These are phyloP conservation scores for Trichoderma guizhouense DNA, from an alignment of 2,329 filamentous ascomycete genomes.

Conservation along the genomic window DNA sequence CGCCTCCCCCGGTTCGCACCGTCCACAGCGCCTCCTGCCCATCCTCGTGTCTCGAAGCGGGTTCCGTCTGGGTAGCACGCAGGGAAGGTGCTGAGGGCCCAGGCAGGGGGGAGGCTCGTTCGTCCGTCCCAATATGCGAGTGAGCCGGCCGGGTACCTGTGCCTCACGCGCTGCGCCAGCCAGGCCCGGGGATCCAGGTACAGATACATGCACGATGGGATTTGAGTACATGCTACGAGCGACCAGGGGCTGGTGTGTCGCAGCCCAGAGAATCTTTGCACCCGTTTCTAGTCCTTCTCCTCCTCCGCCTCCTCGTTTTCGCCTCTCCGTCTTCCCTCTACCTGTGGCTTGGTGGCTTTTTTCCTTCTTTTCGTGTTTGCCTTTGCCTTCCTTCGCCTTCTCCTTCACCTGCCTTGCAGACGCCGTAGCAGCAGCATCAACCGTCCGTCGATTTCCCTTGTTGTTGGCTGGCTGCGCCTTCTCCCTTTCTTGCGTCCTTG, in stretches of 20 bases:
- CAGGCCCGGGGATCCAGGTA: background rate
- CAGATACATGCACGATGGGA: background rate
- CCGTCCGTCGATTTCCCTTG: constrained; percentile 1
- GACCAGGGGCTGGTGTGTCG: constrained; percentile 9
- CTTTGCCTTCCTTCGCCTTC: constrained; percentile 9
- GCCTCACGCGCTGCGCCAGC: background rate
- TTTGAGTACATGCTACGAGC: background rate
- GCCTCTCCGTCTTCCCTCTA: constrained; percentile 14
- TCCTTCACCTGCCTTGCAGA: constrained; percentile 10
- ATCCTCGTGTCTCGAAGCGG: constrained; percentile 17
- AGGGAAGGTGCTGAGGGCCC: constrained; percentile 2
- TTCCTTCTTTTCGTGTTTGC: constrained; percentile 22
- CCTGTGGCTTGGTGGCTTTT: constrained; percentile 15
- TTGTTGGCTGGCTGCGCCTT: constrained; percentile 7
- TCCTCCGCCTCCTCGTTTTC: constrained; percentile 19
- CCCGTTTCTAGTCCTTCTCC: constrained; percentile 9
- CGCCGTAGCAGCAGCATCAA: constrained; percentile 13
- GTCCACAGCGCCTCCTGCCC: constrained; percentile 10
- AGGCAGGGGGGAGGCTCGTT: constrained; percentile 2
- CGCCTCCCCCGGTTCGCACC: constrained; percentile 1
- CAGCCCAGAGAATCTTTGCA: constrained; percentile 10
- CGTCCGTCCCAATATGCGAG: background rate
- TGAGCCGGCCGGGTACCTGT: constrained; percentile 1
- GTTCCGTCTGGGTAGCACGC: constrained; percentile 2
- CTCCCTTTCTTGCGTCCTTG: constrained; percentile 5